These are phyloP conservation scores for Umbellularia californica DNA, from an alignment of 164 flowering plant genomes.

Conservation along the genomic window DNA sequence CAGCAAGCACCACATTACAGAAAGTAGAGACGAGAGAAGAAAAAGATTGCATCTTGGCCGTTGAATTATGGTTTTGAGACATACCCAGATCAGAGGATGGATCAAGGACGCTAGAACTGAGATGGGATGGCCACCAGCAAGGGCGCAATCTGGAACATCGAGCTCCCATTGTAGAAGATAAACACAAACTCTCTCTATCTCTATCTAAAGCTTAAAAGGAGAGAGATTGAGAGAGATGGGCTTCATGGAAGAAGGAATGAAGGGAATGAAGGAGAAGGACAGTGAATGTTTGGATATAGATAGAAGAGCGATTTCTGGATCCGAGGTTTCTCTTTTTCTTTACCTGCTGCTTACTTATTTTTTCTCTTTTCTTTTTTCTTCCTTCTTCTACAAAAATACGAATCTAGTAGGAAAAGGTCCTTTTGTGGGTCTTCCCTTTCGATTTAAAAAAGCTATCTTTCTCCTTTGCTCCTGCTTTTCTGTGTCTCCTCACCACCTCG, in stretches of 20 bases:
- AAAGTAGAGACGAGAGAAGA: not conserved
- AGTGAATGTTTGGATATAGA: not conserved
- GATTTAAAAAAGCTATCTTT: too few relatives aligned
- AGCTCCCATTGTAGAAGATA: slow-evolving; percentile 50
- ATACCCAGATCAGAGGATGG: slow-evolving; percentile 50
- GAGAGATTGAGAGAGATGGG: not conserved
- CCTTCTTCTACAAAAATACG: too few relatives aligned
- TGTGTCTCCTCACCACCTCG: too few relatives aligned
- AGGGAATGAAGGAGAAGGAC: not conserved
- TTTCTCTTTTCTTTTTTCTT: too few relatives aligned
- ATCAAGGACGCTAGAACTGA: slow-evolving; percentile 48
- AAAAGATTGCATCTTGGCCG: not conserved
- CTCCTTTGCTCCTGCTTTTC: too few relatives aligned
- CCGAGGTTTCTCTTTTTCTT: slow-evolving; percentile 1
- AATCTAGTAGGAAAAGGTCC: too few relatives aligned
- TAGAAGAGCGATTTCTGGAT: slow-evolving; percentile 2
- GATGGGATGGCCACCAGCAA: slow-evolving; percentile 72
- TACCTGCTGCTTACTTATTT: too few relatives aligned
- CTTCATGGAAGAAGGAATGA: not conserved
- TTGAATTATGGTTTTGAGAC: not conserved
- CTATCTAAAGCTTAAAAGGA: not conserved
- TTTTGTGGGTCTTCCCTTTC: too few relatives aligned
- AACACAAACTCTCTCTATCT: not conserved
- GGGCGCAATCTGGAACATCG: slow-evolving; percentile 64
- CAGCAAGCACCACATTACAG: not conserved